Base-by-base conservation (phyloP, 306 rosid genomes). In the Morella rubra region DNA sequence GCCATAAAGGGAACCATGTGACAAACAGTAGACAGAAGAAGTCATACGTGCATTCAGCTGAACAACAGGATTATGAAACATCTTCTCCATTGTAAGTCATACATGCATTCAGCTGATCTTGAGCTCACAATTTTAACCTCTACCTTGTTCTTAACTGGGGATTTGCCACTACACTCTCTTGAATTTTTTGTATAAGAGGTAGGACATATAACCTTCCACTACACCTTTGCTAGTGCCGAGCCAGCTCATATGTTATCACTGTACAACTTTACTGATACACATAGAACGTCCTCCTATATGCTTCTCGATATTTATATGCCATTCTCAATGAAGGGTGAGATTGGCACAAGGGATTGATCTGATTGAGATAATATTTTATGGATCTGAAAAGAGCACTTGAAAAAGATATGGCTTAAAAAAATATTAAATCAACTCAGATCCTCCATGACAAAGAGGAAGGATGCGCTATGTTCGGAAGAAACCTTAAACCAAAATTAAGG, bases 1-100 rank as follows among this genome's bases (percentile, higher is more conserved):
- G 64, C 78, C 72, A 42, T 24, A 52, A 60, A 72, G 42, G 20
- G 42, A 60, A 75, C 53, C 69, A 75, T 78, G 44, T n/a, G 76
- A 75, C 71, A 80, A 76, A 49, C 52, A 49, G 13, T 14, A 41
- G 37, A 67, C 54, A 41, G 77, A 51, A 74, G 50, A 22, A 6
- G 64, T 27, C 32, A 27, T 27, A 27, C 32, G 1, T 27, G 32
- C 32, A 27, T 27, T 27, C 32, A 27, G 32, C 32, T 1, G 2
- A 27, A 27, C 32, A 27, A 27, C 32, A 27, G 32, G 32, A 27
- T 27, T 27, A 27, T 27, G 32, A 2, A 27, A 27, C 32, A 1
- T 27, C 32, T 27, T 27, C 32, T 27, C 32, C 32, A 27, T 27
- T 27, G 32, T 27, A 27, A 27, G 32, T 27, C 32, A 27, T 27